phyloP scores from a whole-genome alignment of 106 monocot species.

The Iris macrosiphon region DNA sequence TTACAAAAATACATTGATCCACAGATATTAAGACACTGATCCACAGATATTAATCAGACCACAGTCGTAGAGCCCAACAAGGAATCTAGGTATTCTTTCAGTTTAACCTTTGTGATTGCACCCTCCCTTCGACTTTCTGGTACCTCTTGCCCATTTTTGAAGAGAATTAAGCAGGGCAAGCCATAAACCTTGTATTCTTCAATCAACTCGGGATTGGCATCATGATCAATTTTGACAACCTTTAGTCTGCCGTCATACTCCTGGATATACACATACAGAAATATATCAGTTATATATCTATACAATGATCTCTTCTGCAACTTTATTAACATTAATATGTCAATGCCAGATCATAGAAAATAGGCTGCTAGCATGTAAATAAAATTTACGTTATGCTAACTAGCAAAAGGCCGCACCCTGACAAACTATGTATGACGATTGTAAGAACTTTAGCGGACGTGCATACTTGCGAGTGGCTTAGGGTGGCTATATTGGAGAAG shows the following conservation, averaged over 20 bases:
- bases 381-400: too few relatives aligned
- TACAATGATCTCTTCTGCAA: too few relatives aligned
- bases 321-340: too few relatives aligned
- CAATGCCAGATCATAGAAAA: too few relatives aligned
- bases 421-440: too few relatives aligned
- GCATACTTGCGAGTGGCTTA: too few relatives aligned
- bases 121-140: conserved; percentile 83
- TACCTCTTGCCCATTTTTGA: conserved; percentile 78
- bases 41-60: conserved; percentile 35
- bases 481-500: too few relatives aligned
- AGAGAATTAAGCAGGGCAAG: conserved; percentile 74
- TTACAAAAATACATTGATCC: not conserved
- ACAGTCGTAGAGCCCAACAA: conserved; percentile 51
- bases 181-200: conserved; percentile 86
- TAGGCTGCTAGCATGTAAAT: too few relatives aligned
- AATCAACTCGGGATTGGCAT: conserved; percentile 89
- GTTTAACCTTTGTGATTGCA: conserved; percentile 69
- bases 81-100: conserved; percentile 73
- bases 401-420: too few relatives aligned
- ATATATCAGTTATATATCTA: too few relatives aligned
- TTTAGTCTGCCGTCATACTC: conserved; percentile 76
- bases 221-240: conserved; percentile 91
- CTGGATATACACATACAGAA: conserved; percentile 12
- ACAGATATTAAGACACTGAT: too few relatives aligned
- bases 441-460: too few relatives aligned